These are phyloP conservation scores for Candida ortonii DNA, from an alignment of 805 yeast genomes.

Conservation along the genomic window DNA sequence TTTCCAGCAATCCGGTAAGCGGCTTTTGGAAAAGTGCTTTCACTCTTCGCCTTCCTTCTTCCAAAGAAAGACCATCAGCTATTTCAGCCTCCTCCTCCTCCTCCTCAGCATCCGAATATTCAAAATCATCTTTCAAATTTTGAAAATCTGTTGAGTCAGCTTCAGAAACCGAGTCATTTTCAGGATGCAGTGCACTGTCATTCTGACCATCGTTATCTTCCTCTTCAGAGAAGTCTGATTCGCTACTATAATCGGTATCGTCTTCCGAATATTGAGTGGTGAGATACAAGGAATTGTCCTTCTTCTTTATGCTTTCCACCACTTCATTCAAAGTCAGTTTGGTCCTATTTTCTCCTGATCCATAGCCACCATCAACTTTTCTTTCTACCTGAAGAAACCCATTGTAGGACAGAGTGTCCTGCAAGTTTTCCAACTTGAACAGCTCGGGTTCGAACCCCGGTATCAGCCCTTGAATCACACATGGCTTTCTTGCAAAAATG, in stretches of 20 bases:
- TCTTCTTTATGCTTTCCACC: slow-evolving; percentile 38
- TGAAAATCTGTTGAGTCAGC: slow-evolving; percentile 42
- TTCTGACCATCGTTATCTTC: slow-evolving; percentile 25
- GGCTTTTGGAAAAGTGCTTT: slow-evolving; percentile 61
- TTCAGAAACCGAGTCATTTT: slow-evolving; percentile 31
- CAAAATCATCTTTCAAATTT: slow-evolving; percentile 50
- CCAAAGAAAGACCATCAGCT: slow-evolving; percentile 3
- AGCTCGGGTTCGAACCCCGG: slow-evolving; percentile 33
- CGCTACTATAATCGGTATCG: slow-evolving; percentile 36
- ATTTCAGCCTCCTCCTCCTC: slow-evolving; percentile 23
- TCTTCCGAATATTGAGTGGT: slow-evolving; percentile 68
- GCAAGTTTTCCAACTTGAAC: slow-evolving; percentile 38
- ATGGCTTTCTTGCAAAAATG: slow-evolving; percentile 47
- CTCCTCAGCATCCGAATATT: slow-evolving; percentile 34
- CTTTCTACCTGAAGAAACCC: slow-evolving; percentile 53
- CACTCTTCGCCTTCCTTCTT: slow-evolving; percentile 42
- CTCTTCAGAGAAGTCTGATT: slow-evolving; percentile 25
- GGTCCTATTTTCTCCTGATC: slow-evolving; percentile 56
- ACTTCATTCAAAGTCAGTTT: slow-evolving; percentile 51
- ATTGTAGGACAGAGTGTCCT: slow-evolving; percentile 31
- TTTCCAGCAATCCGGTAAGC: slow-evolving; percentile 41
- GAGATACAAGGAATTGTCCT: slow-evolving; percentile 50
- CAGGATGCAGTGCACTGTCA: slow-evolving; percentile 17
- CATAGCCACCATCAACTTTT: slow-evolving; percentile 60
- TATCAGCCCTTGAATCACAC: slow-evolving; percentile 41